Conservation (phyloP, 257 asterid species). For the Perilla frutescens region DNA sequence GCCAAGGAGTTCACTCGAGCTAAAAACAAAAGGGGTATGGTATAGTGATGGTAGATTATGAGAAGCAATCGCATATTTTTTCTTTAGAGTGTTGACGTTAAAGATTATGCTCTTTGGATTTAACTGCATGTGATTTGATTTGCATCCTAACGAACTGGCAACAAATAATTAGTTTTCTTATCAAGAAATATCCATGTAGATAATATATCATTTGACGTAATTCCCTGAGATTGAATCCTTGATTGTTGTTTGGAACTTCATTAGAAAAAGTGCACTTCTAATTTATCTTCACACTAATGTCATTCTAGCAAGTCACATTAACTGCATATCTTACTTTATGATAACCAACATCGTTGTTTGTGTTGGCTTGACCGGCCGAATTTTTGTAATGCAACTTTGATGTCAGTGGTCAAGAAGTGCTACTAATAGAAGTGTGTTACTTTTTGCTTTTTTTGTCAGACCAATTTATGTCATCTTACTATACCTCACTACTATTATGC, state of each 20-base stretch:
- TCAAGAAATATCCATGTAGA: background rate
- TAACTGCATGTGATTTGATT: conserved; percentile 3
- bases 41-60: conserved; percentile 31
- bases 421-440: background rate
- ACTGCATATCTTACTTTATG: background rate
- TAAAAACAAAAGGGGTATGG: conserved; percentile 78
- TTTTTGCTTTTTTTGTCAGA: background rate
- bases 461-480: background rate
- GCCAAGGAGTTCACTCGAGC: conserved; percentile 82
- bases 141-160: conserved; percentile 24
- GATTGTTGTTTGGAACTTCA: background rate
- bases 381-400: background rate
- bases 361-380: background rate
- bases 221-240: background rate
- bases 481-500: background rate
- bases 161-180: background rate
- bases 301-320: background rate
- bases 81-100: conserved; percentile 21
- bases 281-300: background rate
- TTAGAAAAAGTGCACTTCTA: background rate
- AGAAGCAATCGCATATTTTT: background rate
- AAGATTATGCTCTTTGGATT: conserved; percentile 15
- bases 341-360: background rate
- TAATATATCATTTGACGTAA: background rate
- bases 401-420: background rate